Conservation (phyloP, 2,329 filamentous ascomycete species). For the Neophaeococcomyces aloes region DNA sequence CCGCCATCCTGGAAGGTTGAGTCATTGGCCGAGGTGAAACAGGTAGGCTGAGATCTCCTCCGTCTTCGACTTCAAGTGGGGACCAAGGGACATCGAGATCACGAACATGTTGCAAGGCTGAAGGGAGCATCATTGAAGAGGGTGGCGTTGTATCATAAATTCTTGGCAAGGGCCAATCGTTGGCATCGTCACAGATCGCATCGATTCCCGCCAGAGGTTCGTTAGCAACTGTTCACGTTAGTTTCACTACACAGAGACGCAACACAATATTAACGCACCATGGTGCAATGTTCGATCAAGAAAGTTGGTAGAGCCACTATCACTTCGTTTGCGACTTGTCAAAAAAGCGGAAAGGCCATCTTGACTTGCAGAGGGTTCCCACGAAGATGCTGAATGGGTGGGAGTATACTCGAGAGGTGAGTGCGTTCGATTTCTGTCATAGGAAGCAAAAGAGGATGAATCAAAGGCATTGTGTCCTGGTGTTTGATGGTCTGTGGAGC, state of each 20-base stretch:
- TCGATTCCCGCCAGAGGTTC: constrained; percentile 6
- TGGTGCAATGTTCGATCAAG: constrained; percentile 5
- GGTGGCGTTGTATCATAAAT: constrained; percentile 1
- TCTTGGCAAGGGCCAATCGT: constrained; percentile 4
- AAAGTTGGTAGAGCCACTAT: constrained; percentile 7
- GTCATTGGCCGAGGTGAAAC: background rate
- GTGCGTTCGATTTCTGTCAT: constrained; percentile 2
- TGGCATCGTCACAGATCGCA: constrained; percentile 4
- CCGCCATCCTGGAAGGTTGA: background rate
- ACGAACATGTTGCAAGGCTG: constrained; percentile 5
- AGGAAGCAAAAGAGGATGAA: constrained; percentile 1
- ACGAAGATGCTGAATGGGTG: background rate
- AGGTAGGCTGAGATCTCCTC: background rate
- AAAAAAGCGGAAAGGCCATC: constrained; percentile 5
- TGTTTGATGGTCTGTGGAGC: constrained; percentile 1
- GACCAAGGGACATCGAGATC: constrained; percentile 7
- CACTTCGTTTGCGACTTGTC: constrained; percentile 2
- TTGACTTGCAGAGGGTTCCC: constrained; percentile 2
- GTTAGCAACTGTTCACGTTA: constrained; percentile 2
- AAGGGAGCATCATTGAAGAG: constrained; percentile 7
- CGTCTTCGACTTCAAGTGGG: constrained; percentile 6
- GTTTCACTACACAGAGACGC: background rate
- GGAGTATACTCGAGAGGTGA: constrained; percentile 9
- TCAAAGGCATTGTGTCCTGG: background rate
- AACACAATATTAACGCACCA: background rate